phyloP scores from a whole-genome alignment of 768 basidiomycete genomes.

The Lentinula sp. region DNA sequence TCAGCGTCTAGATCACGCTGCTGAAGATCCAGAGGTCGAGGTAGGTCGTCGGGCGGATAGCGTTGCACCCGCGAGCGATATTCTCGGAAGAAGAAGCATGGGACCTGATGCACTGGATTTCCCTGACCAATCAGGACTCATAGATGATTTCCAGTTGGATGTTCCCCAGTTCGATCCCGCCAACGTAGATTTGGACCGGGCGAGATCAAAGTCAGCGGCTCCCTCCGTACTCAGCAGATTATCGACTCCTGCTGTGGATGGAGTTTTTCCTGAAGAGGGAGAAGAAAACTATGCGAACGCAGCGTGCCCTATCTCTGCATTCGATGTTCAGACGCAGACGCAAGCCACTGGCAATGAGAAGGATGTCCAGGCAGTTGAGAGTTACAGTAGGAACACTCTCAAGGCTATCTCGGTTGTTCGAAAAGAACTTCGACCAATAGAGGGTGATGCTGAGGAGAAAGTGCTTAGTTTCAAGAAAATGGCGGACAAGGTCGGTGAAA shows the following conservation, averaged over 20 bases:
- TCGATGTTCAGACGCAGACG: slow-evolving; percentile 57
- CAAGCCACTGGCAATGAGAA: slow-evolving; percentile 45
- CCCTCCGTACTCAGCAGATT: slow-evolving; percentile 55
- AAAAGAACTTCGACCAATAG: slow-evolving; percentile 56
- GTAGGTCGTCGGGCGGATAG: slow-evolving; percentile 64
- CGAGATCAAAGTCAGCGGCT: slow-evolving; percentile 40
- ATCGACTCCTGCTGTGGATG: slow-evolving; percentile 63
- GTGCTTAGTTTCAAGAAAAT: slow-evolving; percentile 72
- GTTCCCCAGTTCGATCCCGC: slow-evolving; percentile 43
- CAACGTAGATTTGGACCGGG: slow-evolving; percentile 32
- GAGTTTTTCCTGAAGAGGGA: slow-evolving; percentile 42
- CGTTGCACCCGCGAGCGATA: slow-evolving; percentile 51
- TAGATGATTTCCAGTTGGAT: slow-evolving; percentile 74
- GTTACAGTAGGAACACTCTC: slow-evolving; percentile 83
- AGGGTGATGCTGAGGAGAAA: slow-evolving; percentile 48
- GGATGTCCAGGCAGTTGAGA: slow-evolving; percentile 31
- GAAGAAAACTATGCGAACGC: slow-evolving; percentile 65
- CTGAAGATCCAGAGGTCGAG: slow-evolving; percentile 64
- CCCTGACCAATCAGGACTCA: slow-evolving; percentile 43
- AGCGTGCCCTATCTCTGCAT: slow-evolving; percentile 73
- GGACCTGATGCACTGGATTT: slow-evolving; percentile 60
- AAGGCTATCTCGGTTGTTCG: slow-evolving; percentile 76
- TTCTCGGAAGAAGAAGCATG: slow-evolving; percentile 47
- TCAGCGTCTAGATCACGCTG: slow-evolving; percentile 43
- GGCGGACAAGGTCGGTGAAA: slow-evolving; percentile 59